These are phyloP conservation scores for Sclerospora graminicola DNA, from an alignment of 352 stramenopile genomes.

Conservation along the genomic window DNA sequence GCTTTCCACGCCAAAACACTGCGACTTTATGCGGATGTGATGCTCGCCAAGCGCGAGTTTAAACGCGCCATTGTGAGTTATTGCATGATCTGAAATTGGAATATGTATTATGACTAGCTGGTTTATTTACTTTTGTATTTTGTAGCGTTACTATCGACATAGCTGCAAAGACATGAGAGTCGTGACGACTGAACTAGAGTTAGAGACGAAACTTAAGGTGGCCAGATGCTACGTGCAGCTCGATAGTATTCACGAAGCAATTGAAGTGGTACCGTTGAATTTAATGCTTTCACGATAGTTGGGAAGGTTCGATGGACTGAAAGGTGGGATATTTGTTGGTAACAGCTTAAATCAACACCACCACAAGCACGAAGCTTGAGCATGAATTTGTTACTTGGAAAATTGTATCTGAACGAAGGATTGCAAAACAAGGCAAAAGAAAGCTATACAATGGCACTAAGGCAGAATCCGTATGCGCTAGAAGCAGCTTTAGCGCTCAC, in stretches of 20 bases:
- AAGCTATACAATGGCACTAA: conserved; percentile 38
- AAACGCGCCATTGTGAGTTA: conserved; percentile 59
- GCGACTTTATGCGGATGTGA: conserved; percentile 53
- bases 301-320: background rate
- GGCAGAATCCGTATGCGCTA: conserved; percentile 65
- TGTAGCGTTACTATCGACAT: conserved; percentile 20
- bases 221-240: conserved; percentile 60
- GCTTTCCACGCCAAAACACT: conserved; percentile 51
- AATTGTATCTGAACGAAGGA: conserved; percentile 49
- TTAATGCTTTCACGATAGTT: background rate
- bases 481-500: conserved; percentile 67
- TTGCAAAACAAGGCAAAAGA: conserved; percentile 56
- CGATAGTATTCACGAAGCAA: conserved; percentile 40
- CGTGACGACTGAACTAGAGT: conserved; percentile 15
- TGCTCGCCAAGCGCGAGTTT: conserved; percentile 54
- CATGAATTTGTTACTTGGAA: conserved; percentile 59
- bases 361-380: conserved; percentile 27
- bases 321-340: background rate
- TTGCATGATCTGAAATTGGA: background rate
- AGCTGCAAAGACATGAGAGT: conserved; percentile 18
- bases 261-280: conserved; percentile 38
- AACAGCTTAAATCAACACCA: conserved; percentile 45
- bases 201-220: conserved; percentile 45
- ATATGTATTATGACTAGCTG: conserved; percentile 1
- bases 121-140: background rate